Evolutionary conservation across 169 alveolate species (phyloP), one percentile per base, ranked within the genome.

Genomic region (Plasmodium reichenowi): DNA sequence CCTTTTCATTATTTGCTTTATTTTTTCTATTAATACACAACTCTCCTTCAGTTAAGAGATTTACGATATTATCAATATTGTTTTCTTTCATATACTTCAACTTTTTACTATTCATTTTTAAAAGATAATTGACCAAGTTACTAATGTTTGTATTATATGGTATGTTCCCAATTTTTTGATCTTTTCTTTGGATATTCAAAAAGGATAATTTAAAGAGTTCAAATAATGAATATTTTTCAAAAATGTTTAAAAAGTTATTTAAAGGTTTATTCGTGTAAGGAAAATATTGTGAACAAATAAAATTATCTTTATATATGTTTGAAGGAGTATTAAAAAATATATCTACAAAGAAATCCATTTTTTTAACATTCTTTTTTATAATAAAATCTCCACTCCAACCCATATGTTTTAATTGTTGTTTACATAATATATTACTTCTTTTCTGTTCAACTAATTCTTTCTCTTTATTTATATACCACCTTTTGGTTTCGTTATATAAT

Each of bases 361-460:
- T 68, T 1, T 45, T 17, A 47, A 83, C 48, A 83, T 83, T 56
- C 26, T 83, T 83, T 60, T 83, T 83, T 59, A 83, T 32, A 67
- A 68, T 38, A 72, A 83, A 83, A 60, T 83, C 91, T 56, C 91
- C 6, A 20, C 72, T 70, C 91, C 91, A 83, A 9, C 91, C 91
- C 91, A 83, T 83, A 43, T 67, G 52, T 38, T 70, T 58, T 72
- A 83, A 45, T 24, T 68, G 52, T 26, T 68, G 83, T 58, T 67
- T 83, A 72, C 91, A 83, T 2, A 83, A 24, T 24, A 83, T 67
- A 47, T 83, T 68, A 54, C 50, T 67, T 38, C 45, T 56, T 68
- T 67, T 83, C 13, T 63, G 47, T 20, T 50, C n/a, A 3, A 83
- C 43, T 68, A 83, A 20, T 58, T 83, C 91, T 10, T 68, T 67